Evolutionary conservation across 768 basidiomycete genomes (phyloP).

Genomic region (Infundibulicybe gibba): DNA sequence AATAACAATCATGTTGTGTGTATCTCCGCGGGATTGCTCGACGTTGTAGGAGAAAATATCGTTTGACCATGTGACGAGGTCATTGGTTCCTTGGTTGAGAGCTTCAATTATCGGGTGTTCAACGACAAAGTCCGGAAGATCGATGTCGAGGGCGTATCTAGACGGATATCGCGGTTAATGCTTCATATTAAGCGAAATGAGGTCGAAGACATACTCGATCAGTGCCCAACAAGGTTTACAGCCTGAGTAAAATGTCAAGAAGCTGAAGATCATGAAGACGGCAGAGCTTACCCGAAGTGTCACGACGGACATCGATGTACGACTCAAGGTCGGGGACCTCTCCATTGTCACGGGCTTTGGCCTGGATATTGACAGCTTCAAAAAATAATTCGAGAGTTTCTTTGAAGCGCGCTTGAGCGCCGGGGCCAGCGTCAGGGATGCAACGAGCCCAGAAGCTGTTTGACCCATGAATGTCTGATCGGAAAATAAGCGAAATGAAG

Average conservation of each 20-base stretch:
- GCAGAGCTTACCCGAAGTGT: constrained; percentile 55
- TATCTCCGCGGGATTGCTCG: constrained; percentile 66
- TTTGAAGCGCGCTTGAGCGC: constrained; percentile 64
- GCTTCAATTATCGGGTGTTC: constrained; percentile 58
- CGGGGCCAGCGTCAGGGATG: constrained; percentile 50
- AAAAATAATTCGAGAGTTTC: constrained; percentile 69
- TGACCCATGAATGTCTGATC: constrained; percentile 3
- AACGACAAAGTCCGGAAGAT: constrained; percentile 68
- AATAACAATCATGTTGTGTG: constrained; percentile 72
- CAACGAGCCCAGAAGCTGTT: constrained; percentile 68
- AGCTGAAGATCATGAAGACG: background rate
- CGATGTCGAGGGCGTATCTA: constrained; percentile 63
- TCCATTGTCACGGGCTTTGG: constrained; percentile 48
- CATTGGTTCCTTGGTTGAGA: constrained; percentile 68
- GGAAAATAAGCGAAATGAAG: constrained; percentile 5
- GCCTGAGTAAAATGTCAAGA: constrained; percentile 19
- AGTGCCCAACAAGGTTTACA: constrained; percentile 77
- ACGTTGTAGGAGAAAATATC: constrained; percentile 77
- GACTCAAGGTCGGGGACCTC: constrained; percentile 67
- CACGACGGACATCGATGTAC: constrained; percentile 68
- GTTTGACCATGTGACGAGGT: constrained; percentile 83
- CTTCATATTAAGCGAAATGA: background rate
- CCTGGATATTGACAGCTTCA: constrained; percentile 62
- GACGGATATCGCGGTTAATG: background rate
- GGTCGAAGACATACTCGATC: constrained; percentile 48